Conservation (phyloP, 2,329 filamentous ascomycete genomes). For the Paraconiothyrium sp. region DNA sequence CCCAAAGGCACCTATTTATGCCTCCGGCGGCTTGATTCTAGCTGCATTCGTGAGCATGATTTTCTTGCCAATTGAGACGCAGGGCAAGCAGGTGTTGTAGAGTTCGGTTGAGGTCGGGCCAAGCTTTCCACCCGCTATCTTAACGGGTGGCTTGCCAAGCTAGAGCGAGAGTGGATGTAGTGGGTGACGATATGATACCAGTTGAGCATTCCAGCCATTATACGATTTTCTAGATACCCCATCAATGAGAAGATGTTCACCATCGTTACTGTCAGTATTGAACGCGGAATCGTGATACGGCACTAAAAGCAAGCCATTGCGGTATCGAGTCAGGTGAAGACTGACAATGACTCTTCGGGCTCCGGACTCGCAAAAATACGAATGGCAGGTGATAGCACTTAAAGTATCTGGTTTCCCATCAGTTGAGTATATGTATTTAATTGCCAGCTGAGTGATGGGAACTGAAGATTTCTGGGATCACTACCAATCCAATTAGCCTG, state of each 20-base stretch:
- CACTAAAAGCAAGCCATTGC: too few relatives aligned
- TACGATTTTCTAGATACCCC: neutral
- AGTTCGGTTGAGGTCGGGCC: neutral
- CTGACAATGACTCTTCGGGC: too few relatives aligned
- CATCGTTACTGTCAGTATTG: too few relatives aligned
- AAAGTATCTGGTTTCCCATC: too few relatives aligned
- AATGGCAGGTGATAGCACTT: too few relatives aligned
- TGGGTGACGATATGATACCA: neutral
- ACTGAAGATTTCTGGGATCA: too few relatives aligned
- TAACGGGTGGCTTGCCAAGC: constrained; percentile 3
- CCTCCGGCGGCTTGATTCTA: constrained; percentile 54
- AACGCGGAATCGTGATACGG: too few relatives aligned
- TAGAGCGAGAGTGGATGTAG: neutral
- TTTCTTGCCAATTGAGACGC: constrained; percentile 55
- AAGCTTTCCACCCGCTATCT: constrained; percentile 5
- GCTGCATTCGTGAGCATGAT: constrained; percentile 55
- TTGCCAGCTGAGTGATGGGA: too few relatives aligned
- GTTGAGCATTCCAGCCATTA: neutral
- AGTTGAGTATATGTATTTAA: too few relatives aligned
- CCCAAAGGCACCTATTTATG: constrained; percentile 55
- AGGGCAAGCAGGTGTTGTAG: constrained; percentile 54
- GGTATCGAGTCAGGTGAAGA: too few relatives aligned
- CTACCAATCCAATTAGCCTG: too few relatives aligned
- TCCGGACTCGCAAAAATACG: too few relatives aligned
- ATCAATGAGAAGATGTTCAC: neutral